Evolutionary conservation across 345 rosid genomes (phyloP), one percentile per base, ranked within the genome.

Genomic region (Crucihimalaya himalaica): DNA sequence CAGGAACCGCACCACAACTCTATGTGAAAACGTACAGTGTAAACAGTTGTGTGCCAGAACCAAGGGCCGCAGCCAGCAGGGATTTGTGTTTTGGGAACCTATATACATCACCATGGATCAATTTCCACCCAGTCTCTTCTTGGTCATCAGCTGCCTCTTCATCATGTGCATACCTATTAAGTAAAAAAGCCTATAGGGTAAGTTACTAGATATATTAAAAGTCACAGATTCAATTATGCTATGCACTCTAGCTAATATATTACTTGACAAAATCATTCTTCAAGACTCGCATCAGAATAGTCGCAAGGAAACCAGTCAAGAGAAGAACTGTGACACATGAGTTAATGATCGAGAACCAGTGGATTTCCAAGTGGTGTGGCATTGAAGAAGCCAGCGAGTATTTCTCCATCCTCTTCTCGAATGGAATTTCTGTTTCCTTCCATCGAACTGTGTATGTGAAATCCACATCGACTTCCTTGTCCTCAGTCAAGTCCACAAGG

Each of bases 321-420:
- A 86, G 89, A 35, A 86, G 89, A 69, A 86, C 89, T 5, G 83
- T 86, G 43, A 86, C 86, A 69, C 89, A 81, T 0, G 86, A 84
- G 72, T 86, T 86, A 18, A 86, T 86, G 21, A 80, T 86, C 2
- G 87, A 86, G 65, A 86, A 86, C 87, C 89, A 84, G 45, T 84
- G 84, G 14, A 82, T 86, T 65, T 86, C 87, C 81, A 86, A 79
- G 60, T 78, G 84, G 66, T 82, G 87, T 0, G 85, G 87, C 80
- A 80, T 61, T 7, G 86, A 80, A 11, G 89, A 86, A 72, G 84
- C 72, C 34, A 71, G 56, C 0, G 87, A 80, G 59, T 86, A 86
- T 78, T 81, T 86, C 43, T 84, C 86, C 89, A 86, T 86, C 78
- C 87, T 84, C 35, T 86, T 82, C 43, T 86, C 86, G 25, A 79